Evolutionary conservation across 2,329 filamentous ascomycete genomes (phyloP).

Genomic region (Fusarium penzigii): DNA sequence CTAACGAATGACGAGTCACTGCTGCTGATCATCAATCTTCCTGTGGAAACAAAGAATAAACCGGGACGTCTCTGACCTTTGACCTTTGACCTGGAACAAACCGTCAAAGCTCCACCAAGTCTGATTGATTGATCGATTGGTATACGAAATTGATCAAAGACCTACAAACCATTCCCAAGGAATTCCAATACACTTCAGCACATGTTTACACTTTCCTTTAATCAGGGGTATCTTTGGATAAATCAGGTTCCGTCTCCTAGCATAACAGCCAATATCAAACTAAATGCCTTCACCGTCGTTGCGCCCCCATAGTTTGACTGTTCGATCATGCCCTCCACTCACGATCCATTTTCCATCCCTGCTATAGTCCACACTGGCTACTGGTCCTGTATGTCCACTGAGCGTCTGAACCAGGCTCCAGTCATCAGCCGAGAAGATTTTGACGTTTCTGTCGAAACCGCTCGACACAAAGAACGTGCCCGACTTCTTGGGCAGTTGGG

Average conservation of each 20-base stretch:
- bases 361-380: constrained; percentile 87
- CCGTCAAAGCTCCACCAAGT: too few species aligned
- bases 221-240: constrained; percentile 29
- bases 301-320: constrained; percentile 93
- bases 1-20: too few species aligned
- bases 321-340: constrained; percentile 90
- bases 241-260: constrained; percentile 16
- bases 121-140: too few species aligned
- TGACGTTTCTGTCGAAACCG: constrained; percentile 94
- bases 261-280: constrained; percentile 11
- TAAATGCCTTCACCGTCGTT: constrained; percentile 67
- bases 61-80: too few species aligned
- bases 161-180: too few species aligned
- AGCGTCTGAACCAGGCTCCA: constrained; percentile 88
- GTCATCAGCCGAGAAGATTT: constrained; percentile 94
- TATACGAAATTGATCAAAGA: too few species aligned
- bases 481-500: constrained; percentile 73
- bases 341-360: constrained; percentile 88
- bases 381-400: constrained; percentile 87
- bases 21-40: too few species aligned
- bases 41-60: too few species aligned
- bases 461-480: constrained; percentile 89
- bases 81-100: too few species aligned
- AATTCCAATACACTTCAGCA: too few species aligned
- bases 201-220: neutral